Evolutionary conservation across 345 rosid genomes (phyloP), one percentile per base, ranked within the genome.

Genomic region (Hibiscus tridactylites): DNA sequence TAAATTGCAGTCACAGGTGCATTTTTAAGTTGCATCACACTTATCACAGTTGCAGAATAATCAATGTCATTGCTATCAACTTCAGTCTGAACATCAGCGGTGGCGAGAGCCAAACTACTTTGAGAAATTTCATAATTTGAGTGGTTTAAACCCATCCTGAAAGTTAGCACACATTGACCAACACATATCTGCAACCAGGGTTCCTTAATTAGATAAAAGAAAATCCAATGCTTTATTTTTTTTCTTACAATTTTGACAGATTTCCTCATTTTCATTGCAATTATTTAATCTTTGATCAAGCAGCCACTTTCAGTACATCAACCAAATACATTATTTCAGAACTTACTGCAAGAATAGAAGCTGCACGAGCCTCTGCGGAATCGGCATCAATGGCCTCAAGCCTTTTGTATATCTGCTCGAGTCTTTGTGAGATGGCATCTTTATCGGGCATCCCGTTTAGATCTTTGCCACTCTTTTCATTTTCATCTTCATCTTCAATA

Each of bases 361-460:
- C 96, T 74, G 98, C 97, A 47, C 97, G 96, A 73, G 98, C 85
- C 83, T 95, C 98, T 16, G 99, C 94, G 71, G 99, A 82, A 79
- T 95, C 75, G 62, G 97, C 98, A 87, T 90, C 99, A 77, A 95
- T 95, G 60, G 79, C 79, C 79, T 87, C 97, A 71, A 95, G 98
- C 80, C 97, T 90, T 84, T 92, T 95, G 88, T 95, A 95, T 83
- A 95, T 86, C 78, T 85, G 91, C 77, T 87, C 88, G 49, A 95
- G 92, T 85, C 97, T 85, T 75, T 74, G 85, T 4, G 84, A 73
- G 77, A 86, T 83, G 71, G 70, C 78, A 85, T 91, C 98, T 82
- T 84, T 91, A 33, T 85, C 88, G 21, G 61, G 31, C 68, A 83
- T 71, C 58, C 84, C 87, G 81, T 85, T 83, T 62, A 72, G 76